These are phyloP conservation scores for Elsinoe fawcettii DNA, from an alignment of 2,329 filamentous ascomycete genomes.

Conservation along the genomic window DNA sequence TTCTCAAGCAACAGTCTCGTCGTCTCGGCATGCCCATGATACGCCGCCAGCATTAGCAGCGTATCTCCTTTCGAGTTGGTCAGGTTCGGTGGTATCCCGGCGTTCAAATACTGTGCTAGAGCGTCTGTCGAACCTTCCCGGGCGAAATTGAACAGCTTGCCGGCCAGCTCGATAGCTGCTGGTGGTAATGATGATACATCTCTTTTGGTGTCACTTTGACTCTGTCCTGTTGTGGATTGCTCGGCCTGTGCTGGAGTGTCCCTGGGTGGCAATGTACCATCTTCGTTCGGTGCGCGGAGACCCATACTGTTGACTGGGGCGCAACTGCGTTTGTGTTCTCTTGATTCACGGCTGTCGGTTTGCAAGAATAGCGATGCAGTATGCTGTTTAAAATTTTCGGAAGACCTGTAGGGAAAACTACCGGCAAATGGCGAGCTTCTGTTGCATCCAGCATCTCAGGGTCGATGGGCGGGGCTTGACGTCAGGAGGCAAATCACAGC, in stretches of 20 bases:
- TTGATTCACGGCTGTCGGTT: too few species aligned
- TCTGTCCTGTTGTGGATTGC: neutral
- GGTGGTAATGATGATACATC: constrained; percentile 43
- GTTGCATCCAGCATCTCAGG: too few species aligned
- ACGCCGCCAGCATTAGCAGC: constrained; percentile 66
- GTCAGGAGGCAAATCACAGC: too few species aligned
- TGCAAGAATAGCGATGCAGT: too few species aligned
- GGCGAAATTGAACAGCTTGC: constrained; percentile 60
- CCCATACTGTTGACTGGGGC: neutral
- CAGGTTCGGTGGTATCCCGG: constrained; percentile 60
- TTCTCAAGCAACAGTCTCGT: constrained; percentile 53
- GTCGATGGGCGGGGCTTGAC: too few species aligned
- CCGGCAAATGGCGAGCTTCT: too few species aligned
- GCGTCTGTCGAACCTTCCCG: constrained; percentile 50
- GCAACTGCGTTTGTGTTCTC: too few species aligned
- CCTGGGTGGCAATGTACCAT: neutral
- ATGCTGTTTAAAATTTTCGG: too few species aligned
- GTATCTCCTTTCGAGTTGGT: constrained; percentile 68
- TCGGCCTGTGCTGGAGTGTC: neutral
- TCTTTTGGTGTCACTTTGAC: neutral
- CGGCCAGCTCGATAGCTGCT: constrained; percentile 58
- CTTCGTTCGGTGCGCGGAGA: neutral
- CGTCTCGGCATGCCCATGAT: constrained; percentile 57
- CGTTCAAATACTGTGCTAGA: constrained; percentile 56
- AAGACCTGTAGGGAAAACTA: too few species aligned